These are phyloP conservation scores for Syzygium oleosum DNA, from an alignment of 345 rosid genomes.

Conservation along the genomic window DNA sequence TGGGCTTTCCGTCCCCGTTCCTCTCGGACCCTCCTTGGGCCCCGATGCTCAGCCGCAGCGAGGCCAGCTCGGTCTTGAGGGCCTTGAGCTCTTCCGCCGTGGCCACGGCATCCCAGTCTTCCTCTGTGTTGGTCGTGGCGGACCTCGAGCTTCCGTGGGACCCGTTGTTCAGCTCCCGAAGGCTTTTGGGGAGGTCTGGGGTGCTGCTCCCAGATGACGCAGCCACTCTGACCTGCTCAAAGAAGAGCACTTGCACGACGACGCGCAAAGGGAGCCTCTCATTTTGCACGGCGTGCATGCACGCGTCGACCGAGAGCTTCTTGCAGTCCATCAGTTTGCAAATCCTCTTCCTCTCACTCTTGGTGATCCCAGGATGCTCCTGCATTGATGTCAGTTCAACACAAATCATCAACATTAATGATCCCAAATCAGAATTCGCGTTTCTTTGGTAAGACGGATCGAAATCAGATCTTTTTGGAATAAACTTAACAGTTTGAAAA, in stretches of 20 bases:
- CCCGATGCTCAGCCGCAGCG: conserved; percentile 39
- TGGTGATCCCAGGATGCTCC: conserved; percentile 72
- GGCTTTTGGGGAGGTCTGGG: conserved; percentile 57
- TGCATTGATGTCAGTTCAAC: conserved; percentile 9
- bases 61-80: conserved; percentile 54
- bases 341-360: conserved; percentile 72
- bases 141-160: conserved; percentile 65
- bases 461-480: neutral
- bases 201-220: conserved; percentile 83
- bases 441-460: neutral
- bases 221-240: conserved; percentile 64
- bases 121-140: conserved; percentile 53
- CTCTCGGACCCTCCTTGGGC: conserved; percentile 26
- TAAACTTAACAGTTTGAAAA: neutral
- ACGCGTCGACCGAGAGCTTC: conserved; percentile 76
- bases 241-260: conserved; percentile 75
- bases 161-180: conserved; percentile 43
- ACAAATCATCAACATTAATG: neutral
- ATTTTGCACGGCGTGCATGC: conserved; percentile 82
- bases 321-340: conserved; percentile 89
- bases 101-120: conserved; percentile 79
- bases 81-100: conserved; percentile 69
- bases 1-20: conserved; percentile 19
- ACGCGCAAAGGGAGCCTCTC: conserved; percentile 77
- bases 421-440: neutral